A percentile compares a stretch with the other conserved stretches of the same genome.
These are phyloP conservation scores for Yamadazyma sp. DNA, from an alignment of 805 yeast genomes.

Conservation along the genomic window DNA sequence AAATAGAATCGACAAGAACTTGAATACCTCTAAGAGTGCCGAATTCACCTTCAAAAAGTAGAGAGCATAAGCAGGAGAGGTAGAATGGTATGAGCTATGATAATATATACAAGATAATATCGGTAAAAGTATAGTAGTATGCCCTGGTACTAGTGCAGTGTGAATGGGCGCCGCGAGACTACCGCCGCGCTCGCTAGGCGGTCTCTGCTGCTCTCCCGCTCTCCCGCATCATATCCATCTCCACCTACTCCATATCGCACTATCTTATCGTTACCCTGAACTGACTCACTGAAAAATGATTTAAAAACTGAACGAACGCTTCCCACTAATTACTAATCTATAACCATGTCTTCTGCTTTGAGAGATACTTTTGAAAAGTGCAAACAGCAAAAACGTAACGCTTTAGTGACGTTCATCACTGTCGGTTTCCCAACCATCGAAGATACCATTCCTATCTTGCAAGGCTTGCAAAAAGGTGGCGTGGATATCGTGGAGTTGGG, in stretches of 20 bases:
- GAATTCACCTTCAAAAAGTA: slow-evolving; percentile 5
- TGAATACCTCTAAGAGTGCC: slow-evolving; percentile 5
- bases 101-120: no score
- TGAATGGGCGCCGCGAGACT: no score
- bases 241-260: slow-evolving; percentile 8
- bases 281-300: slow-evolving; percentile 25
- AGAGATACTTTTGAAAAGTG: slow-evolving; percentile 61
- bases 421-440: slow-evolving; percentile 91
- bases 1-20: slow-evolving; percentile 4
- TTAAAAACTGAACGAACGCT: slow-evolving; percentile 2
- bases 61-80: no score
- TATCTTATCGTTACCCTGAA: slow-evolving; percentile 37
- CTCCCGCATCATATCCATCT: neutral
- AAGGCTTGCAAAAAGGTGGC: slow-evolving; percentile 92
- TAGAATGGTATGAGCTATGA: no score
- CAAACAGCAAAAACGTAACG: slow-evolving; percentile 71
- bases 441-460: slow-evolving; percentile 82
- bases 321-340: neutral
- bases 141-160: no score
- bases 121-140: no score
- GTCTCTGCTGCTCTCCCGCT: no score
- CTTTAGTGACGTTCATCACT: slow-evolving; percentile 87
- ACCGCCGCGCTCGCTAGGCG: no score
- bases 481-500: slow-evolving; percentile 94
- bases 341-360: slow-evolving; percentile 51